These are phyloP conservation scores for Lecanicillium sp. DNA, from an alignment of 2,329 filamentous ascomycete species.

Conservation along the genomic window DNA sequence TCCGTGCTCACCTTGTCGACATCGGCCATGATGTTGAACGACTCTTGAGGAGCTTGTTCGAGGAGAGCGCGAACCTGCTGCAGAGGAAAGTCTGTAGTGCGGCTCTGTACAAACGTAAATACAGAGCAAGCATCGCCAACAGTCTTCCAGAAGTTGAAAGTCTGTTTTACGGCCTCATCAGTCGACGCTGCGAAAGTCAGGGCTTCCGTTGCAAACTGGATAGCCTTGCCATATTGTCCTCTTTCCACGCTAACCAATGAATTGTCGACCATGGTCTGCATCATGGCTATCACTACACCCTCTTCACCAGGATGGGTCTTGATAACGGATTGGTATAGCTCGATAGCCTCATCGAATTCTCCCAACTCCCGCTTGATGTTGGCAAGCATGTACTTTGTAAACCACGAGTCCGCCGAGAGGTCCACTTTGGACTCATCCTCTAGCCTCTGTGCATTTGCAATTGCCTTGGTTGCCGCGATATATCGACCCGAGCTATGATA, in stretches of 20 bases:
- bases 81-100: constrained; percentile 54
- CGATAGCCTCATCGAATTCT: constrained; percentile 78
- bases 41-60: constrained; percentile 39
- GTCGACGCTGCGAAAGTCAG: constrained; percentile 61
- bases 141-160: constrained; percentile 94
- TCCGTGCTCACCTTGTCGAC: constrained; percentile 55
- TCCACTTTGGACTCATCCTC: constrained; percentile 49
- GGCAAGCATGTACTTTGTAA: constrained; percentile 91
- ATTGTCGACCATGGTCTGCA: constrained; percentile 82
- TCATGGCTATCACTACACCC: constrained; percentile 77
- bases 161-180: constrained; percentile 51
- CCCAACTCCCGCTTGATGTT: constrained; percentile 90
- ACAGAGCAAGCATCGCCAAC: constrained; percentile 82
- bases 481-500: constrained; percentile 92
- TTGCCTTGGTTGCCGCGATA: constrained; percentile 88
- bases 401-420: constrained; percentile 70
- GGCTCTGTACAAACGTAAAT: constrained; percentile 71
- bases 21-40: constrained; percentile 57
- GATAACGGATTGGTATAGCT: constrained; percentile 68
- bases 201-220: constrained; percentile 60
- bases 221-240: constrained; percentile 78
- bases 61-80: constrained; percentile 53
- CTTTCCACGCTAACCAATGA: constrained; percentile 70
- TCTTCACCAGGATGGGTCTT: constrained; percentile 63
- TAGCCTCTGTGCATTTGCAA: constrained; percentile 73